phyloP scores from a whole-genome alignment of 2,329 filamentous ascomycete species.

The Fonsecaea erecta region DNA sequence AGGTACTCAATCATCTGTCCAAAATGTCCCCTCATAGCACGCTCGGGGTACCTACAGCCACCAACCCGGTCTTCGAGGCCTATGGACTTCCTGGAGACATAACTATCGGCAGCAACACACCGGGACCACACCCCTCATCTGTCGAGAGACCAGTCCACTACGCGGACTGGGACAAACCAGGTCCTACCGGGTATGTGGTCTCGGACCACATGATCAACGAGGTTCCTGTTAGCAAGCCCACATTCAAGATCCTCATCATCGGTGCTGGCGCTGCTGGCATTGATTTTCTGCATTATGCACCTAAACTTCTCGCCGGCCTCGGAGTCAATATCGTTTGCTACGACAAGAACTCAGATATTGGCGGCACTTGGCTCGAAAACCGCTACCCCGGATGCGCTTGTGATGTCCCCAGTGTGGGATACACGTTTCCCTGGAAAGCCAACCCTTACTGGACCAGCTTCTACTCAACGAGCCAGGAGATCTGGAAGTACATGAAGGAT shows the following conservation, averaged over 20 bases:
- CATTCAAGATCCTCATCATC: background rate
- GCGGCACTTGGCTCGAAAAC: constrained; percentile 26
- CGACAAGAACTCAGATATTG: constrained; percentile 39
- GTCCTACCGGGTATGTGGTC: too few relatives aligned
- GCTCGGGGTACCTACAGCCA: too few relatives aligned
- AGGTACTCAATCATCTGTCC: too few relatives aligned
- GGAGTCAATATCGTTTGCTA: constrained; percentile 20
- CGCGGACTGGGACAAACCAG: too few relatives aligned
- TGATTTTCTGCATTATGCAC: constrained; percentile 3
- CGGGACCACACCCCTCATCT: too few relatives aligned
- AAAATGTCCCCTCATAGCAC: too few relatives aligned
- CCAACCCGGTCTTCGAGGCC: too few relatives aligned
- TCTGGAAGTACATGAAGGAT: constrained; percentile 57
- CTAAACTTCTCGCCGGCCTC: background rate
- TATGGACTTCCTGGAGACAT: too few relatives aligned
- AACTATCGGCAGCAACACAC: too few relatives aligned
- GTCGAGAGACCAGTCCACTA: too few relatives aligned
- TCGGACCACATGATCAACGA: too few relatives aligned
- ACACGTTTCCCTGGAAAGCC: constrained; percentile 45
- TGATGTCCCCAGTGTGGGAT: constrained; percentile 40
- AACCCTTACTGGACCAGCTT: constrained; percentile 58
- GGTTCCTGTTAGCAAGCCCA: too few relatives aligned
- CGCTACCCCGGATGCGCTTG: constrained; percentile 42
- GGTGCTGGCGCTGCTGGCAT: constrained; percentile 4
- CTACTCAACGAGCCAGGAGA: constrained; percentile 64